Percentiles rank a stretch among this genome's conserved stretches.
Evolutionary conservation across 352 stramenopile species (phyloP).

Genomic region (Pythium phragmiticola): DNA sequence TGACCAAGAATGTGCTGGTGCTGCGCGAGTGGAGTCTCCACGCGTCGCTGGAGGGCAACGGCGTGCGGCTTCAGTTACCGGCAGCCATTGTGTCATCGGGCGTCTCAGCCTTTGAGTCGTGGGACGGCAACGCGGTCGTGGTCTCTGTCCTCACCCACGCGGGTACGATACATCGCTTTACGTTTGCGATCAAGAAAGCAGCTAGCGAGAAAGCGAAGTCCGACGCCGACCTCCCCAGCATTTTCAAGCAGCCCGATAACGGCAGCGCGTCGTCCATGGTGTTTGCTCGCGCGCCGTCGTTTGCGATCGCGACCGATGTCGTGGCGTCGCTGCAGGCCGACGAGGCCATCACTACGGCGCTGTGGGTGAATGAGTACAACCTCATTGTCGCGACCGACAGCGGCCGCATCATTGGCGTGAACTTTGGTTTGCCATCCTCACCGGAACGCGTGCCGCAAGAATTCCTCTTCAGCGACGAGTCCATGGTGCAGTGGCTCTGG

Average conservation of each 20-base stretch:
- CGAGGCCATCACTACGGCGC: slow-evolving; percentile 58
- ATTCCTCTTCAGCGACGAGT: slow-evolving; percentile 71
- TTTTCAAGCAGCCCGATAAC: slow-evolving; percentile 50
- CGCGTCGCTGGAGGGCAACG: slow-evolving; percentile 53
- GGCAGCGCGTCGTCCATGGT: slow-evolving; percentile 16
- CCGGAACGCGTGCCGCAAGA: slow-evolving; percentile 45
- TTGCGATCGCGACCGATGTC: slow-evolving; percentile 40
- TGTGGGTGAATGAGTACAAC: slow-evolving; percentile 83
- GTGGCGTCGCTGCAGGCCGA: slow-evolving; percentile 44
- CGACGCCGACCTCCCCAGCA: slow-evolving; percentile 30
- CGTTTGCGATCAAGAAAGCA: slow-evolving; percentile 38
- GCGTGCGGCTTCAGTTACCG: slow-evolving; percentile 53
- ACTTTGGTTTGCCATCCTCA: slow-evolving; percentile 56
- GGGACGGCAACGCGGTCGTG: slow-evolving; percentile 50
- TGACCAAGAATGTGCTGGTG: slow-evolving; percentile 72
- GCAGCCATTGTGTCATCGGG: slow-evolving; percentile 55
- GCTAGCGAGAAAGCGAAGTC: background rate
- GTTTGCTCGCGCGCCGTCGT: slow-evolving; percentile 44
- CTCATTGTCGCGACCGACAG: slow-evolving; percentile 60
- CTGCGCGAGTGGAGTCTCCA: slow-evolving; percentile 77
- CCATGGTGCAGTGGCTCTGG: slow-evolving; percentile 70
- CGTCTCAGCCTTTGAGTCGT: slow-evolving; percentile 62
- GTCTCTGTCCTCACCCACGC: slow-evolving; percentile 69
- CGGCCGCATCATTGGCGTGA: slow-evolving; percentile 63
- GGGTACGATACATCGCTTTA: slow-evolving; percentile 67